Base-by-base conservation (phyloP, 1,139 yeast species). In the Yamadazyma atlantica region DNA sequence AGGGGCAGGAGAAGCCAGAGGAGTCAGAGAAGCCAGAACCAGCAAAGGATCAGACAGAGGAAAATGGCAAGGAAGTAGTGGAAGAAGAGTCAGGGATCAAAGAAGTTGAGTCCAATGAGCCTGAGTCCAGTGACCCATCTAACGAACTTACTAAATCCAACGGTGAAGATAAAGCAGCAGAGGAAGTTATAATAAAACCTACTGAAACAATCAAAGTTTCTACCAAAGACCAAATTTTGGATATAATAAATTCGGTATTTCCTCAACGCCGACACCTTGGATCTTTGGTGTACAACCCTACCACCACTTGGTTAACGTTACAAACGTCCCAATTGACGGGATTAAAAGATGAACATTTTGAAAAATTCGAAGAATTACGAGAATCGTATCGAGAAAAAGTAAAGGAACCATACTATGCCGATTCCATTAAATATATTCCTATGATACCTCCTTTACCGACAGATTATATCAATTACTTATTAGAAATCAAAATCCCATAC, bases 401-500 rank as follows among this genome's bases (percentile, higher is more conserved):
- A 17, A 46, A 53, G 22, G 62, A 59, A 26, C 53, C 48, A 33
- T 41, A 41, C 27, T 49, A 36, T 35, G 36, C 44, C 15, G 28
- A 30, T 2, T 24, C 43, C 8, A 35, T 42, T 2, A 57, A 55
- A 40, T 69, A 68, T 49, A 65, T 71, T 10, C 74, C 76, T 2
- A 46, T 56, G 37, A 58, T 71, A 16, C 76, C 76, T 0, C 73
- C 82, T 2, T 65, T 82, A 21, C 66, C 78, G 2, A 47, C 51
- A 8, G 79, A 77, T 26, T 69, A 80, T 49, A 71, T 80, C 46
- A 87, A 86, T 55, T 64, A 75, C 37, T 62, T 81, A 3, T 54
- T 86, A 19, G 85, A 85, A 43, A 69, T 86, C 21, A 73, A 82
- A 39, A 73, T 86, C n/a, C 83, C 92, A 1, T 66, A 67, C 32